A percentile compares a stretch with the other conserved stretches of the same genome.
These are phyloP conservation scores for Pulicaria dysenterica DNA, from an alignment of 129 eudicot genomes.

Conservation along the genomic window DNA sequence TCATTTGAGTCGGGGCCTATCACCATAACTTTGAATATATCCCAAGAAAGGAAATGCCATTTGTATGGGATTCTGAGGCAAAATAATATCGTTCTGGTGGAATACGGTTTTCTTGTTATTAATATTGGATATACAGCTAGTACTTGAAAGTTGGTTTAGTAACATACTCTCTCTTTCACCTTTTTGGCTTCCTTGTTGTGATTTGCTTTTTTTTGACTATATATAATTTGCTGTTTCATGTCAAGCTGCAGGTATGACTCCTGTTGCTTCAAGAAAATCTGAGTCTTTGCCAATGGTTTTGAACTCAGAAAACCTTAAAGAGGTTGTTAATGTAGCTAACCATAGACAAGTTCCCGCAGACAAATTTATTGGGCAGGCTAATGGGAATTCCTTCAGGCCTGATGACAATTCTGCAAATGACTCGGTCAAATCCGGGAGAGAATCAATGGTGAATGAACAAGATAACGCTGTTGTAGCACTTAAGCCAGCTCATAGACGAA, in stretches of 20 bases:
- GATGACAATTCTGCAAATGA: slow-evolving; percentile 48
- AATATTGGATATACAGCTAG: slow-evolving; percentile 11
- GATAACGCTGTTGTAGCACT: slow-evolving; percentile 36
- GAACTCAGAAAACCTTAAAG: slow-evolving; percentile 44
- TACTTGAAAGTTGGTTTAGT: background rate
- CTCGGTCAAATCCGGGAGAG: slow-evolving; percentile 43
- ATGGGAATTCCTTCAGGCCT: slow-evolving; percentile 35
- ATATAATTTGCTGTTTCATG: slow-evolving; percentile 28
- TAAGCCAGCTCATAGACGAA: slow-evolving; percentile 57
- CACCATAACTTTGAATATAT: too few species aligned
- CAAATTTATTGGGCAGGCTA: slow-evolving; percentile 40
- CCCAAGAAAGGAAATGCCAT: too few species aligned
- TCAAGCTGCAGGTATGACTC: slow-evolving; percentile 73
- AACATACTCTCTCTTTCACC: background rate
- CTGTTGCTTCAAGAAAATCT: slow-evolving; percentile 49
- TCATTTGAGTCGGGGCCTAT: too few species aligned
- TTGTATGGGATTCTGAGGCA: too few species aligned
- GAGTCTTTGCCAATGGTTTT: slow-evolving; percentile 38
- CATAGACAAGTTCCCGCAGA: slow-evolving; percentile 51
- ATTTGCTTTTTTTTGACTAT: slow-evolving; percentile 10
- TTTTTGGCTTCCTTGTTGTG: slow-evolving; percentile 7
- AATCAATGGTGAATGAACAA: slow-evolving; percentile 43
- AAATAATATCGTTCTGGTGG: too few species aligned
- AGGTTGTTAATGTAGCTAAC: slow-evolving; percentile 30
- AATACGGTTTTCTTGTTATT: background rate